A percentile compares a stretch with the other conserved stretches of the same genome.
Conservation (phyloP, 129 eudicot genomes). For the Erigeron canadensis region DNA sequence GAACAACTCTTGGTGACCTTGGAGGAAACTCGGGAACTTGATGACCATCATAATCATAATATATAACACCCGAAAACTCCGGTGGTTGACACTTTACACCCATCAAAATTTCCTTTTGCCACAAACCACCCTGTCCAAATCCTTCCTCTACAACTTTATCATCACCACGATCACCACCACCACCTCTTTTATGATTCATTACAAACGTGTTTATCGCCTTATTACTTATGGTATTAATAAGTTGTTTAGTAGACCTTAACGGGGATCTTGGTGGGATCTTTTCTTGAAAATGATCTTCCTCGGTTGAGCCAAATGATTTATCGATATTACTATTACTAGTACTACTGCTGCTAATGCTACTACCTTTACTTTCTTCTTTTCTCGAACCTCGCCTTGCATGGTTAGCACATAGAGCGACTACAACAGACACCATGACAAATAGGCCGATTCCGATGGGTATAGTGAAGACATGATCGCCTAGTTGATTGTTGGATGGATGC, state of each 20-base stretch:
- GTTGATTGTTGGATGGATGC: conserved; percentile 24
- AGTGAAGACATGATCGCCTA: conserved; percentile 22
- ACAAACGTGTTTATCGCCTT: conserved; percentile 36
- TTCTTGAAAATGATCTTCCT: conserved; percentile 32
- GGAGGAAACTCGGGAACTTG: conserved; percentile 67
- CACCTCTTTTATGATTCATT: conserved; percentile 17
- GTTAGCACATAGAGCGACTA: conserved; percentile 63
- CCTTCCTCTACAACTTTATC: conserved; percentile 35
- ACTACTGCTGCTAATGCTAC: not conserved
- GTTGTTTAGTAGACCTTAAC: conserved; percentile 45
- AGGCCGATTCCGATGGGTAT: conserved; percentile 55
- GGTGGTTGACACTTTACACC: conserved; percentile 87
- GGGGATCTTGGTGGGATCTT: conserved; percentile 44
- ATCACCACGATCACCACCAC: conserved; percentile 5
- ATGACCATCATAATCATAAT: conserved; percentile 61
- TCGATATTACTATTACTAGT: not conserved
- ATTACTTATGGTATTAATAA: conserved; percentile 43
- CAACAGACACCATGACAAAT: conserved; percentile 40
- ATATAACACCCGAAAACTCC: conserved; percentile 76
- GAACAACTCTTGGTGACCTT: conserved; percentile 48
- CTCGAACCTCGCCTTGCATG: conserved; percentile 38
- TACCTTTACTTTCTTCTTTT: conserved; percentile 15
- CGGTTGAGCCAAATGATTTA: not conserved
- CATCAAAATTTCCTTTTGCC: conserved; percentile 87
- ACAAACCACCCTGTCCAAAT: conserved; percentile 67